Evolutionary conservation across 257 asterid genomes (phyloP), one percentile per base, ranked within the genome.

Genomic region (Fraxinus americana): DNA sequence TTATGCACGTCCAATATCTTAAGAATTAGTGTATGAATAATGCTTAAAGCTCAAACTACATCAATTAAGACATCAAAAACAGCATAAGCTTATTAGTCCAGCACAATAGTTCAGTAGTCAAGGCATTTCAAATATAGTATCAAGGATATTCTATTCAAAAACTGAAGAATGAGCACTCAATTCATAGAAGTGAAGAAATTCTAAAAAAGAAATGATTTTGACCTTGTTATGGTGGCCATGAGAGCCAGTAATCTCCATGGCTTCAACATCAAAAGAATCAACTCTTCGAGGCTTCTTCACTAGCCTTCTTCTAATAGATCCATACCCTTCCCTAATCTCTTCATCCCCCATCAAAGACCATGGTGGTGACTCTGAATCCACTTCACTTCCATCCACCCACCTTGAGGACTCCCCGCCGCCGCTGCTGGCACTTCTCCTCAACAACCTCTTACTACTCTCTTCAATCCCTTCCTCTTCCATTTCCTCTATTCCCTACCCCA

Each of bases 301-400:
- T 48, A 94, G 96, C 89, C 97, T 92, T 79, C 97, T 87, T 63
- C 97, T 81, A 63, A 91, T 85, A 83, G 87, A 79, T 66, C 89
- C 97, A 87, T 82, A 91, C 30, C 85, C 91, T 85, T 89, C 90
- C 78, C 85, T 81, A 35, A 54, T 81, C 65, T 76, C 91, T 19
- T 82, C 91, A 21, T 83, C 91, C 1, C 73, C 90, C 1, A 14
- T 79, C 76, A 82, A 78, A 27, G 89, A 80, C 92, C 89, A 87
- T 13, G 91, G 83, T 11, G 92, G 86, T 4, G 92, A 75, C 67
- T 93, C 97, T 0, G 96, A 87, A 72, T 89, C 93, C 85, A 90
- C 96, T 63, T 93, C 99, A 82, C 94, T 93, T n/a, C 99, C 99
- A 84, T 96, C 97, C 68, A 96, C 99, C 99, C 99, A 95, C 86